Base-by-base conservation (phyloP, 2,329 filamentous ascomycete genomes). In the Colletotrichum caudatum region DNA sequence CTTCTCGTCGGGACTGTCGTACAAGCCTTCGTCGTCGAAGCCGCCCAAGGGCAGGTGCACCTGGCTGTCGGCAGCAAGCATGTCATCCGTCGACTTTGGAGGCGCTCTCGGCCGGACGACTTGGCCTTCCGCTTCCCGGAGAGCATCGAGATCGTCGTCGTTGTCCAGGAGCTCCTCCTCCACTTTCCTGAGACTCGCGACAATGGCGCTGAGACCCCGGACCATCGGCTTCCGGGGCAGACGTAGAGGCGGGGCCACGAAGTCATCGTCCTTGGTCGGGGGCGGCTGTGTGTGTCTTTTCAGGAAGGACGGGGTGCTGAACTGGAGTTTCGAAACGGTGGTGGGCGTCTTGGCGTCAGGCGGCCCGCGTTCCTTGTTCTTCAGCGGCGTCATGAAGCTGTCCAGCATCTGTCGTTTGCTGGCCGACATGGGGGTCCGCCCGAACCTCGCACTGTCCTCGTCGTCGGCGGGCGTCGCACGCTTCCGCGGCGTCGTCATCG, bases 261-360 rank as follows among this genome's bases (percentile, higher is more conserved):
- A 86, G 63, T 85, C 79, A 37, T 82, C 84, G 69, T 89, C 87
- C 75, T 93, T 90, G 72, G 88, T 84, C 1, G 91, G 83, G 1
- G 85, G 80, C 0, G 87, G 83, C 58, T 91, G 79, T 7, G 78
- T 77, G 58, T 82, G 80, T 63, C 83, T 76, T 69, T 83, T 83
- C n/a, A 95, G 81, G 77, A 95, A 95, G 0, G 91, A 87, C 0
- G 93, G 93, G 1, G 93, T 95, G 7, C 88, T 86, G 75, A 93
- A 90, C 57, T 88, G 84, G 16, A 89, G 81, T 68, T 88, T 89
- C 5, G 86, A 88, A 9, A 85, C 83, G 0, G 86, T 86, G 0
- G 80, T 84, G 0, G 87, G 86, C 0, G 86, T 88, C 37, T 78
- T 82, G 5, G 78, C 79, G 2, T 79, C 80, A 61, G 77, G 75